Conservation (phyloP, 208 protist species). For the Phytomonas francai region DNA sequence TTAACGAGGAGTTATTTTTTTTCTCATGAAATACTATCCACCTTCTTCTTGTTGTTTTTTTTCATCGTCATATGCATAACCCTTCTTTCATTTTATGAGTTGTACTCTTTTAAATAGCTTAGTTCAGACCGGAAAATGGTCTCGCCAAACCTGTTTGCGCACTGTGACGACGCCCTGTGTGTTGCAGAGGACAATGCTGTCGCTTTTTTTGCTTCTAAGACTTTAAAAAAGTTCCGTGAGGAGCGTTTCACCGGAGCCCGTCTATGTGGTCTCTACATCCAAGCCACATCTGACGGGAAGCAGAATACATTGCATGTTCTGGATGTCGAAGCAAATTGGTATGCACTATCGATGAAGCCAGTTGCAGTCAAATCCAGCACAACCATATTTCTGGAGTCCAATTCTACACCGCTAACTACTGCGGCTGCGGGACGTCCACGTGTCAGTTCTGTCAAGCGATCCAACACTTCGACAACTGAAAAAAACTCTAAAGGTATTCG, state of each 20-base stretch:
- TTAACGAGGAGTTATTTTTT: neutral
- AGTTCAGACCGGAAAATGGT: conserved; percentile 13
- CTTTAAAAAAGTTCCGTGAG: conserved; percentile 77
- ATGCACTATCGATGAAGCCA: conserved; percentile 37
- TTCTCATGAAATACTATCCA: neutral
- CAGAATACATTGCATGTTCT: conserved; percentile 55
- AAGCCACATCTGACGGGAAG: conserved; percentile 11
- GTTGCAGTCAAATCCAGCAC: conserved; percentile 29
- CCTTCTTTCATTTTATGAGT: conserved; percentile 1
- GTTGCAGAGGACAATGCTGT: conserved; percentile 75
- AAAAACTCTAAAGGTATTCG: neutral
- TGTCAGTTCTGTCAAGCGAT: neutral
- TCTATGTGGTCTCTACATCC: conserved; percentile 49
- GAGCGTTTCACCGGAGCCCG: conserved; percentile 64
- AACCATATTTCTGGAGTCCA: conserved; percentile 13
- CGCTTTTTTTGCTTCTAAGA: conserved; percentile 71
- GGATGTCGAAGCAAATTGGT: conserved; percentile 66
- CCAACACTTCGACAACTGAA: neutral
- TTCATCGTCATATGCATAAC: conserved; percentile 2
- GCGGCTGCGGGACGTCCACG: neutral
- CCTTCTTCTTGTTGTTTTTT: neutral
- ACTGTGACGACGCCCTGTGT: conserved; percentile 65
- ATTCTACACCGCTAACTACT: neutral
- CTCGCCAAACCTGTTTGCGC: conserved; percentile 43
- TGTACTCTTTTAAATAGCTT: neutral